These are phyloP conservation scores for Cladosporium sp. DNA, from an alignment of 2,329 filamentous ascomycete genomes.

Conservation along the genomic window DNA sequence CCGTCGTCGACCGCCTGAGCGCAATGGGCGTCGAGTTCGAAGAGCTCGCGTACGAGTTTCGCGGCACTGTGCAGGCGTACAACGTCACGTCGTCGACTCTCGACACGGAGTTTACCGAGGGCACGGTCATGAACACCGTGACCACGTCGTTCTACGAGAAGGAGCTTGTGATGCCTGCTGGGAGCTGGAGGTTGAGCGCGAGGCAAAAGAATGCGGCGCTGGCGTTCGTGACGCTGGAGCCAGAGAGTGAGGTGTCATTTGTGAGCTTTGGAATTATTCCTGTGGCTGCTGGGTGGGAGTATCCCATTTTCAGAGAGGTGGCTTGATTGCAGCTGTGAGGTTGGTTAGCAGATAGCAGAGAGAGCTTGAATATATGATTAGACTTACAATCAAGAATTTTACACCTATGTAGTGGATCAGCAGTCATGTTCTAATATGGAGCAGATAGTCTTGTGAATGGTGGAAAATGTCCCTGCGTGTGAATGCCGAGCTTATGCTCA, in stretches of 20 bases:
- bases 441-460: background rate
- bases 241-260: slow-evolving; percentile 42
- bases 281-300: slow-evolving; percentile 29
- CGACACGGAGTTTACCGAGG: slow-evolving; percentile 39
- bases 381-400: background rate
- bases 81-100: slow-evolving; percentile 39
- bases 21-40: slow-evolving; percentile 40
- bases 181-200: slow-evolving; percentile 40
- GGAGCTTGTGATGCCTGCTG: slow-evolving; percentile 36
- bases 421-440: no score
- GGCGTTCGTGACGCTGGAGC: slow-evolving; percentile 43
- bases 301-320: slow-evolving; percentile 27
- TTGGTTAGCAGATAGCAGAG: background rate
- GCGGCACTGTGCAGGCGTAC: slow-evolving; percentile 38
- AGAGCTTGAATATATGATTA: background rate
- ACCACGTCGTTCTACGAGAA: slow-evolving; percentile 34
- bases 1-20: slow-evolving; percentile 38
- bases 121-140: slow-evolving; percentile 38
- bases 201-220: slow-evolving; percentile 43
- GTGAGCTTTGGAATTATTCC: slow-evolving; percentile 41
- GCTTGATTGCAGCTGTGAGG: background rate
- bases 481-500: background rate
- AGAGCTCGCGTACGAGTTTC: slow-evolving; percentile 34
- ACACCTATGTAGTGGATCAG: no score
- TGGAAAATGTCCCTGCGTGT: background rate